These are phyloP conservation scores for Silene uniflora DNA, from an alignment of 148 eudicot species.

Conservation along the genomic window DNA sequence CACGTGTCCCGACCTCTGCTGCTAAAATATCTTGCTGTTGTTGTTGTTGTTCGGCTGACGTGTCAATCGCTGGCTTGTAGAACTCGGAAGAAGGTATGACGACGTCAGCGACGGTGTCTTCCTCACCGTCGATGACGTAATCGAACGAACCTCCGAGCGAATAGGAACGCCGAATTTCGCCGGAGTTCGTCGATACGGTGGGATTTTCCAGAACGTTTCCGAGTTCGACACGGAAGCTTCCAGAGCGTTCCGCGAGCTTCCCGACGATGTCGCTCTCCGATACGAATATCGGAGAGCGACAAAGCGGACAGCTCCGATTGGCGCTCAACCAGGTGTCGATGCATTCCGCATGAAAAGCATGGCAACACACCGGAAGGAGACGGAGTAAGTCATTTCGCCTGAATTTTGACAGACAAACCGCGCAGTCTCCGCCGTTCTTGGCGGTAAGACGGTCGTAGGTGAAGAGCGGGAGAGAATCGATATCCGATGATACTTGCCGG, in stretches of 20 bases:
- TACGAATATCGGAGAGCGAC: conserved; percentile 60
- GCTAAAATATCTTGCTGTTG: neutral
- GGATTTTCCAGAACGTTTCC: conserved; percentile 50
- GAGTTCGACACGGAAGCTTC: conserved; percentile 73
- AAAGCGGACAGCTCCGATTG: conserved; percentile 73
- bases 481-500: conserved; percentile 19
- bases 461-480: conserved; percentile 63
- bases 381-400: conserved; percentile 67
- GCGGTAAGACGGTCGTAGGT: conserved; percentile 47
- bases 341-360: conserved; percentile 73
- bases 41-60: neutral
- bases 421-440: conserved; percentile 57
- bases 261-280: conserved; percentile 35
- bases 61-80: conserved; percentile 10
- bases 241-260: conserved; percentile 1
- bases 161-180: conserved; percentile 42
- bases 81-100: conserved; percentile 21
- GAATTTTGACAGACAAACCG: conserved; percentile 79
- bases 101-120: conserved; percentile 26
- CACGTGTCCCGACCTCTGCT: conserved; percentile 29
- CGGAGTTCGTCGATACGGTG: conserved; percentile 25
- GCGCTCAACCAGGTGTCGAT: conserved; percentile 78
- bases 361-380: conserved; percentile 76
- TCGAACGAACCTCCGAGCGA: conserved; percentile 77
- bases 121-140: conserved; percentile 51